Evolutionary conservation across 345 rosid genomes (phyloP), one percentile per base, ranked within the genome.

Genomic region (Arabidopsis arenosa): DNA sequence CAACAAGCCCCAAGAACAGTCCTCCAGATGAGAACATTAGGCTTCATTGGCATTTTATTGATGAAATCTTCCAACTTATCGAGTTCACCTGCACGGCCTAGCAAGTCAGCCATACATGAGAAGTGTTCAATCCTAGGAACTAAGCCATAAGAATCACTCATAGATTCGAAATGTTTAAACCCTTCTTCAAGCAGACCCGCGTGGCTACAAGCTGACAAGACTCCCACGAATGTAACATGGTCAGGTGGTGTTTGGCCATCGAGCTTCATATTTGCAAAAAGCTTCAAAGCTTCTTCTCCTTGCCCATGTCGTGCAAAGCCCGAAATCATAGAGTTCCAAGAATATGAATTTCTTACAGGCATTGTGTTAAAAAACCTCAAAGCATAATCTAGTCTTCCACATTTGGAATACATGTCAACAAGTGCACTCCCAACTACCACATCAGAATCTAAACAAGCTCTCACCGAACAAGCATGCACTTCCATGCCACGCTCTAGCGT

Each of bases 261-360:
- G 49, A 79, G 80, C 83, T 90, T 90, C 97, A 93, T 89, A 56
- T 64, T 68, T 32, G 55, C 80, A 65, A 91, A 93, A 64, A 87
- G 84, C 68, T 82, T 78, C 43, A 91, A 77, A 75, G 98, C 94
- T 73, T 87, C 83, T 35, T 81, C 83, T 35, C 94, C 96, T n/a
- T 75, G 74, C 75, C 97, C 97, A 78, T 93, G 98, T 54, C 96
- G 89, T 56, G 98, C 96, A 75, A 77, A 87, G 55, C 93, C 98
- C 0, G 93, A 88, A 65, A 93, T 88, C 98, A 93, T 88, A 21
- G 97, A 93, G 80, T 91, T 93, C 98, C 98, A 93, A 2, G 98
- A 89, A 80, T 91, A 93, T n/a, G 85, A 82, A 76, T 91, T 93
- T 83, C 84, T 93, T 33, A 69, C 51, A 4, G 87, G 91, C 98